Evolutionary conservation across 2,329 filamentous ascomycete genomes (phyloP), one percentile per base, ranked within the genome.

Genomic region (Paracorniculantispora psalliotae): DNA sequence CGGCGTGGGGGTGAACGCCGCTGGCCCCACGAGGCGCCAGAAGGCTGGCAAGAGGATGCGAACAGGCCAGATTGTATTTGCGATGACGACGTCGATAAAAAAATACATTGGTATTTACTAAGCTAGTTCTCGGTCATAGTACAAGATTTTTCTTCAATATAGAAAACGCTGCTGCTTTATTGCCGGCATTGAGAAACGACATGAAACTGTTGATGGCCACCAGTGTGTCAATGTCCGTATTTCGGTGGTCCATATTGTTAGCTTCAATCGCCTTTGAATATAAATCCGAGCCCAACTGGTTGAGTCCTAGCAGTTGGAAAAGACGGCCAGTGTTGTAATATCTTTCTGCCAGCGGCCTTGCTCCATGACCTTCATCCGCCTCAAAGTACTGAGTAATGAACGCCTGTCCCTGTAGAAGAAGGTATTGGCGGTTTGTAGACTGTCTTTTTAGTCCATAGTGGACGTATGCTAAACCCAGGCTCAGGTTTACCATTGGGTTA

Each of bases 381-480:
- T 69, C 64, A 8, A 67, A 66, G 39, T 75, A 75, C n/a, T 68
- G 65, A 4, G 67, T 84, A 59, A 97, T 74, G 67, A 96, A 97
- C 0, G 87, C 79, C 53, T 97, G 81, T 0, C 92, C 94, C 71
- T 97, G 92, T 63, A 91, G 80, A 44, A 97, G 85, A 43, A 92
- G 84, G 68, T 90, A 93, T 69, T 97, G 93, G 1, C 94, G 81
- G 69, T 97, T 97, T 50, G 93, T 91, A 0, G 89, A 87, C 71
- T 96, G 91, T 2, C 93, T 84, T 72, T 97, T 97, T 68, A 97
- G 82, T 0, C 89, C 88, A 70, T 94, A 89, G 71, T 97, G 91
- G 41, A 97, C 83, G 71, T 96, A 97, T 30, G 88, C 87, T 13
- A 94, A 81, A 0, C 88, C 92, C 25, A 97, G 87, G 65, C 85